Conservation (phyloP, 225 moss, liverwort and hornwort species). For the Physcomitrellopsis africana region DNA sequence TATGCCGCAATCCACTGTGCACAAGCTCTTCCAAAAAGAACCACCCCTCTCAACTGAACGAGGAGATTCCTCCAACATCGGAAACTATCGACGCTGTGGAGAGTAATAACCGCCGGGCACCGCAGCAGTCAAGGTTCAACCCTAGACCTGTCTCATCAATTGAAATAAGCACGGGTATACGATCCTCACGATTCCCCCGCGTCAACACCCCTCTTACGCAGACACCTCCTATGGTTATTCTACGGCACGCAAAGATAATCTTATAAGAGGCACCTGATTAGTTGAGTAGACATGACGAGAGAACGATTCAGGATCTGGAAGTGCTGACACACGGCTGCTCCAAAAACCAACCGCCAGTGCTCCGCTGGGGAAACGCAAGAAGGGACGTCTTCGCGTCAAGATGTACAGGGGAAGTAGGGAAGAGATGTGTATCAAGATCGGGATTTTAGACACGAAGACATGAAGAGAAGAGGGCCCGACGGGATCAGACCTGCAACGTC, state of each 20-base stretch:
- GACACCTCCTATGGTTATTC: too few relatives aligned
- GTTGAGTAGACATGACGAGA: too few relatives aligned
- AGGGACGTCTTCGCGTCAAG: conserved; percentile 16
- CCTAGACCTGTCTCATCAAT: background rate
- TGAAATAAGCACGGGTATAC: too few relatives aligned
- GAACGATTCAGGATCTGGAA: too few relatives aligned
- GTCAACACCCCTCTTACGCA: too few relatives aligned
- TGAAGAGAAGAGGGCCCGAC: background rate
- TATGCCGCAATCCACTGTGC: background rate
- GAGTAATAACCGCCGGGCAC: background rate
- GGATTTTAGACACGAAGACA: conserved; percentile 12
- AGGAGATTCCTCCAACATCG: background rate
- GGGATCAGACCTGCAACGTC: conserved; percentile 62
- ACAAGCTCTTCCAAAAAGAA: background rate
- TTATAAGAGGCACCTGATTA: too few relatives aligned
- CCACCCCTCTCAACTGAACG: background rate
- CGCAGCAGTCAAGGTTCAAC: background rate
- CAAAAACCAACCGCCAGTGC: background rate
- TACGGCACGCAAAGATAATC: too few relatives aligned
- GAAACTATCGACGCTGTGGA: background rate
- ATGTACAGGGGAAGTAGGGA: background rate
- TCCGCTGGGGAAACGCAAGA: conserved; percentile 6
- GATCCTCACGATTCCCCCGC: too few relatives aligned
- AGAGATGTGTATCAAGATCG: conserved; percentile 1
- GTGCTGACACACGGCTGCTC: too few relatives aligned